Evolutionary conservation across 208 protist genomes (phyloP), one percentile per base, ranked within the genome.

Genomic region (Wallacemonas sp.): DNA sequence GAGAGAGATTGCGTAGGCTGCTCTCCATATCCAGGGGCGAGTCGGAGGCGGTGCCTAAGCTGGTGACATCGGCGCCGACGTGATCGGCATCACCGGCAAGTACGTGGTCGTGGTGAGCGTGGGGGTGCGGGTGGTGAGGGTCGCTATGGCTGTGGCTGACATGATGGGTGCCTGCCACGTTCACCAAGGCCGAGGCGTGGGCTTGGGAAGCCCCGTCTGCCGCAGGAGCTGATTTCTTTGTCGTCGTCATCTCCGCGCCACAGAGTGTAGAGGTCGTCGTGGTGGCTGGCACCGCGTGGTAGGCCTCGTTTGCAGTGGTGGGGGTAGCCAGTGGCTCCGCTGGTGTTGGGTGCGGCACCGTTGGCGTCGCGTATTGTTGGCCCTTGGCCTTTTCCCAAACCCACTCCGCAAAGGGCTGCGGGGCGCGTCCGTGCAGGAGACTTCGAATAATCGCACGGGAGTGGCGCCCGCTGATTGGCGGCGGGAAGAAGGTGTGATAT

Each of bases 401-500:
- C 75, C 77, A 88, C 31, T 30, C 3, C 27, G 41, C 2, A 60
- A 80, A 88, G 15, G 63, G 51, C 5, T 79, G 75, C n/a, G 78
- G 62, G 3, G 22, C 17, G 41, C 70, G 62, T 12, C 44, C 44
- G 0, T 69, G 64, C 0, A 89, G 44, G 17, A 89, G 79, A 21
- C 53, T 46, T 31, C 69, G 51, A 8, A 86, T 71, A 46, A 89
- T 79, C 22, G 34, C 28, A 38, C 75, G 63, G 1, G 73, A 42
- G 5, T 62, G 54, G 6, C 39, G 28, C 1, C 30, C 31, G 8
- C 39, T 68, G 21, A 89, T 70, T 27, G 64, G 53, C 19, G 76
- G 79, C 0, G 82, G 75, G 34, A 81, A 84, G 33, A 84, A 86
- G 33, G 75, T 82, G 68, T 89, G 83, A 51, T 82, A 79, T 2